These are phyloP conservation scores for Rutstroemia sp. DNA, from an alignment of 2,329 filamentous ascomycete species.

Conservation along the genomic window DNA sequence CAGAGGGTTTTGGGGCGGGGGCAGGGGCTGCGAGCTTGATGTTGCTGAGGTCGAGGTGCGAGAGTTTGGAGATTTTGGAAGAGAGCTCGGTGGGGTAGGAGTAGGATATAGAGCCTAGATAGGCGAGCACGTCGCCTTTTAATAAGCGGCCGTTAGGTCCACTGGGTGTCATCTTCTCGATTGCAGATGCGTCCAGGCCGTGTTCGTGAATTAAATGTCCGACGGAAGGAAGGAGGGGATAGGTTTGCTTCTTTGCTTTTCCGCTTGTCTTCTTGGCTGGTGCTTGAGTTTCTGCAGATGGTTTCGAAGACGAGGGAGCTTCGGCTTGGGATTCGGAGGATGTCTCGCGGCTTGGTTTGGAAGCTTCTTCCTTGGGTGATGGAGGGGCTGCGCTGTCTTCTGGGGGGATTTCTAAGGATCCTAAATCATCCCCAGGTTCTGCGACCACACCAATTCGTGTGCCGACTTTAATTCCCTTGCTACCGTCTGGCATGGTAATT, in stretches of 20 bases:
- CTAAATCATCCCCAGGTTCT: slow-evolving; percentile 73
- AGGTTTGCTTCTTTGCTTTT: slow-evolving; percentile 56
- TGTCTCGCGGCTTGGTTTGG: slow-evolving; percentile 19
- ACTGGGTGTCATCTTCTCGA: slow-evolving; percentile 76
- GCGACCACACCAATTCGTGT: slow-evolving; percentile 75
- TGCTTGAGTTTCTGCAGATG: slow-evolving; percentile 18
- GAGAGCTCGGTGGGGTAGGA: slow-evolving; percentile 66
- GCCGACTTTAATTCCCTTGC: slow-evolving; percentile 72
- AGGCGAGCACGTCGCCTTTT: slow-evolving; percentile 92
- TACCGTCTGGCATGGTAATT: slow-evolving; percentile 66
- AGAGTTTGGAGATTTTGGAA: slow-evolving; percentile 63
- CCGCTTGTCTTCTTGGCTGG: slow-evolving; percentile 33
- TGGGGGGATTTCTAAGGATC: slow-evolving; percentile 64
- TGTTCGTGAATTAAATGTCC: slow-evolving; percentile 73
- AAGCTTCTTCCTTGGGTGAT: slow-evolving; percentile 22
- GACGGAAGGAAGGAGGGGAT: slow-evolving; percentile 77
- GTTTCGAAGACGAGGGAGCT: slow-evolving; percentile 4
- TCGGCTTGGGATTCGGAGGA: slow-evolving; percentile 11
- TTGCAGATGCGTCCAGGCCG: slow-evolving; percentile 65
- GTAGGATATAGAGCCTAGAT: slow-evolving; percentile 69
- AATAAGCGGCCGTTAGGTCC: slow-evolving; percentile 83
- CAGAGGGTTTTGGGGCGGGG: slow-evolving; percentile 30
- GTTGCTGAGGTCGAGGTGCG: slow-evolving; percentile 88
- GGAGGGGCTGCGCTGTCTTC: slow-evolving; percentile 43
- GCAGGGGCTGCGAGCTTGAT: slow-evolving; percentile 55